A percentile compares a stretch with the other conserved stretches of the same genome.
Evolutionary conservation across 805 yeast species (phyloP).

Genomic region (Scheffersomyces ergatensis): DNA sequence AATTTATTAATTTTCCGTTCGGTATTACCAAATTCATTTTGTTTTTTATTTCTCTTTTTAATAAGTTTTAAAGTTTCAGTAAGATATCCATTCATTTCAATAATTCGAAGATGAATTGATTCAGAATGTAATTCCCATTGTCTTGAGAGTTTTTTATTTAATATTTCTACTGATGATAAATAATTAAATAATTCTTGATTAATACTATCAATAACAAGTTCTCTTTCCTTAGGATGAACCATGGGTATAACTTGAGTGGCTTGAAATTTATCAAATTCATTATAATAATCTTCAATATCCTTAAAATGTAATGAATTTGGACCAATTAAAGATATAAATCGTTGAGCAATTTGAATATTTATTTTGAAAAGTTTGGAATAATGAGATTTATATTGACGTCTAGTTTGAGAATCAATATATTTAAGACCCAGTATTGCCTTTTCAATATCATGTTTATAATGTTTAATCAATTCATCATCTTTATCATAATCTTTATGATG

Average conservation of each 20-base stretch:
- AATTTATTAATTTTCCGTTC: conserved; percentile 37
- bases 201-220: conserved; percentile 19
- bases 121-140: conserved; percentile 24
- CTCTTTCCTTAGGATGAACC: conserved; percentile 38
- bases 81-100: conserved; percentile 38
- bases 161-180: conserved; percentile 15
- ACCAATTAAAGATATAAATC: conserved; percentile 31
- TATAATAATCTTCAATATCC: conserved; percentile 28
- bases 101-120: conserved; percentile 29
- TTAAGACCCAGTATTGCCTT: conserved; percentile 43
- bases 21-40: conserved; percentile 37
- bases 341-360: conserved; percentile 25
- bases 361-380: conserved; percentile 32
- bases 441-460: conserved; percentile 44
- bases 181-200: conserved; percentile 27
- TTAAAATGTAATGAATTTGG: conserved; percentile 31
- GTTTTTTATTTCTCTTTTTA: conserved; percentile 43
- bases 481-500: conserved; percentile 13
- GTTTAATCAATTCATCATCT: conserved; percentile 39
- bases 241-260: conserved; percentile 24
- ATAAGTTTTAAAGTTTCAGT: conserved; percentile 37
- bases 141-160: conserved; percentile 13
- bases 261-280: conserved; percentile 25
- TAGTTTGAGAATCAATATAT: conserved; percentile 29
- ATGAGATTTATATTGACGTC: conserved; percentile 17